These are phyloP conservation scores for Amorphotheca resinae DNA, from an alignment of 495 filamentous ascomycete species.

Conservation along the genomic window DNA sequence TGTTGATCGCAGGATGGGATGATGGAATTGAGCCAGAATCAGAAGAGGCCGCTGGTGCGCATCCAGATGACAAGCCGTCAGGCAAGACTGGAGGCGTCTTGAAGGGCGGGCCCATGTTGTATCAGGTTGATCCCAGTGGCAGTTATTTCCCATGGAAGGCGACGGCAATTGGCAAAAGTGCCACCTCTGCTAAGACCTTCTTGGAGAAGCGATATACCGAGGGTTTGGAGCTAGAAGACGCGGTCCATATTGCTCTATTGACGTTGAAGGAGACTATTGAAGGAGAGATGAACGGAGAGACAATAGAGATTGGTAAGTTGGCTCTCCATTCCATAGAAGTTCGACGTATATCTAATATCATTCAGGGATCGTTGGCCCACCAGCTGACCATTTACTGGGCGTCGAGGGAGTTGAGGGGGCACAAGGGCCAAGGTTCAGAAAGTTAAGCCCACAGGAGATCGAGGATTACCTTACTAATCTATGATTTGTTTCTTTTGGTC, in stretches of 20 bases:
- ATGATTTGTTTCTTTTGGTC: conserved; percentile 32
- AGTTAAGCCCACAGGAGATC: conserved; percentile 93
- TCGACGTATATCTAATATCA: conserved; percentile 24
- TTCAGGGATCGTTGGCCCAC: conserved; percentile 84
- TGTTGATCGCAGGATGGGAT: conserved; percentile 96
- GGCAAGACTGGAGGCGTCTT: conserved; percentile 87
- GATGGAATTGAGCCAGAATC: conserved; percentile 81
- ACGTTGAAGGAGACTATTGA: conserved; percentile 99
- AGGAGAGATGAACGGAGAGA: conserved; percentile 98
- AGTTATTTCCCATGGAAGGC: conserved; percentile 99
- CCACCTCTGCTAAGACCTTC: conserved; percentile 95
- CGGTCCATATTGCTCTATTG: conserved; percentile 93
- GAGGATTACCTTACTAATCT: conserved; percentile 98
- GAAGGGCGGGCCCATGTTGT: conserved; percentile 92
- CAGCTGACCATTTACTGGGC: conserved; percentile 83
- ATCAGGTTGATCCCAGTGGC: conserved; percentile 95
- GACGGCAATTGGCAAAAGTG: conserved; percentile 96
- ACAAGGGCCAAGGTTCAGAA: conserved; percentile 85
- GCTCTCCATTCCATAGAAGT: not conserved
- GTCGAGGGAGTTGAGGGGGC: conserved; percentile 86
- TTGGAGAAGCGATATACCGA: conserved; percentile 97
- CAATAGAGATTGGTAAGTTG: conserved; percentile 86
- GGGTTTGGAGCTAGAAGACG: conserved; percentile 93
- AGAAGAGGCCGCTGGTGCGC: conserved; percentile 29
- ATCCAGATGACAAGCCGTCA: conserved; percentile 52